Conservation (phyloP, 1,284 basidiomycete genomes). For the Ganoderma meredithae region DNA sequence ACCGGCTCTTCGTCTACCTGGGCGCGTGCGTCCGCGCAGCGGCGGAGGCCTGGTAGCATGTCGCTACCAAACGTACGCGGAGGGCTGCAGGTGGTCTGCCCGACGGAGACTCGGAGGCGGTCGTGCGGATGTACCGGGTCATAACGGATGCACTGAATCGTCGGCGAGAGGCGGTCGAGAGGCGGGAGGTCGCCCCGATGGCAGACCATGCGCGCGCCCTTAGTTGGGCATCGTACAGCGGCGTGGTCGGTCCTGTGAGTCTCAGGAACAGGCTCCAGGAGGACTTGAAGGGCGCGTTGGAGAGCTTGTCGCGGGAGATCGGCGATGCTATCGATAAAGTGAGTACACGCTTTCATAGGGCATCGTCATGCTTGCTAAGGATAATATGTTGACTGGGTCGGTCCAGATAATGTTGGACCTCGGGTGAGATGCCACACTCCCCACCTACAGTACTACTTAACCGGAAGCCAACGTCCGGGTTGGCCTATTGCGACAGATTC, state of each 20-base stretch:
- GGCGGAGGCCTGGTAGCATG: background rate
- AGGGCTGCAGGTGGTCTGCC: background rate
- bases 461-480: no score
- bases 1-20: constrained; percentile 1
- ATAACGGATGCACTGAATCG: background rate
- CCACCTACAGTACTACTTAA: no score
- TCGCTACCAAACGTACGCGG: background rate
- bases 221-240: background rate
- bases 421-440: background rate
- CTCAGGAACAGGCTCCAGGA: background rate
- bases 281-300: background rate
- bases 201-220: background rate
- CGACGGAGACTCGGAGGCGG: background rate
- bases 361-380: background rate
- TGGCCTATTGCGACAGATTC: no score
- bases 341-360: background rate
- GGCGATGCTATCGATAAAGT: background rate
- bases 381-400: background rate
- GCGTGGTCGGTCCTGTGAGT: background rate
- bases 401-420: background rate
- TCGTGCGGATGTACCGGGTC: background rate
- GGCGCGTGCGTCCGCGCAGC: background rate
- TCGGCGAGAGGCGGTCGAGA: background rate
- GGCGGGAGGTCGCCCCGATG: background rate
- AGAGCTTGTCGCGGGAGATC: background rate